Base-by-base conservation (phyloP, 2,329 filamentous ascomycete species). In the Epichloe sibirici region DNA sequence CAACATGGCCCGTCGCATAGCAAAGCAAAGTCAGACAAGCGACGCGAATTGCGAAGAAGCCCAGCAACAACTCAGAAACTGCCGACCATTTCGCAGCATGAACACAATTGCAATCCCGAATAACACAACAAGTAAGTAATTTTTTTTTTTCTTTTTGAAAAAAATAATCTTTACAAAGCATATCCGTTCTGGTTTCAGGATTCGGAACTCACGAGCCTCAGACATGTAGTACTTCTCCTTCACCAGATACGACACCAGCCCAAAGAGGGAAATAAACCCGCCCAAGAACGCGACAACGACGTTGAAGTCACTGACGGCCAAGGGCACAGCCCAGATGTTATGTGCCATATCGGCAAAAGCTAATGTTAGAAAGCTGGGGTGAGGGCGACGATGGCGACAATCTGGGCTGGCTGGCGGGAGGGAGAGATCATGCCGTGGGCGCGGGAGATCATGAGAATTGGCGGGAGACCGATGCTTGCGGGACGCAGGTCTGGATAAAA, bases 161-260 rank as follows among this genome's bases (percentile, higher is more conserved):
- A 9, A 31, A 31, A 8, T 8, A 31, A 11, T 31, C 9, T 31
- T 11, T 31, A 4, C 8, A 2, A 31, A 31, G 9, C 31, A 31
- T 4, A n/a, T 39, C 5, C 15, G 37, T 5, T n/a, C 37, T 39
- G 2, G 37, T 13, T 6, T 13, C 37, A 39, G 37, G 37, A n/a
- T 13, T 39, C 15, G 37, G 15, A 39, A 80, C 86, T 66, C 73
- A 91, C 88, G 73, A 51, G 90, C 88, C 77, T 96, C 90, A 1
- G 89, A 95, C 1, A 96, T 77, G 65, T 95, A 95, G 64, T 88
- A 91, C 53, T 82, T 85, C 70, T 95, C 90, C 65, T 96, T 95
- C 63, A 88, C 77, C 17, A 95, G 77, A 64, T 90, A 95, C 1
- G 89, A 95, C 0, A 96, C 88, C 44, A 96, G 72, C 3, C 89